Conservation (phyloP, 208 protist species). For the Trypanosoma cruzi region DNA sequence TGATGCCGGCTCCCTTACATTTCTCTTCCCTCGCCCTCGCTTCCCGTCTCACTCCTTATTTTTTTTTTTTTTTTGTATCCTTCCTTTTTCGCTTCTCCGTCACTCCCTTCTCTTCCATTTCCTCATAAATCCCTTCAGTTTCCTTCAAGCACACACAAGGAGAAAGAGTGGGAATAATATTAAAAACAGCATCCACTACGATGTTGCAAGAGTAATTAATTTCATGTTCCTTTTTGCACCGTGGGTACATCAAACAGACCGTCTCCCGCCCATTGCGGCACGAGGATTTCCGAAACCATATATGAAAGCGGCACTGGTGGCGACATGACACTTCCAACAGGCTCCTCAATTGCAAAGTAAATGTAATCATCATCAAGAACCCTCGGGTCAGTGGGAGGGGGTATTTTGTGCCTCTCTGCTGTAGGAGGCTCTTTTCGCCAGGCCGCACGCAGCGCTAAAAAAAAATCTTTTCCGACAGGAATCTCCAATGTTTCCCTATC, state of each 20-base stretch:
- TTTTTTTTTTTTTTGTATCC: neutral
- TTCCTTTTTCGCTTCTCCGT: neutral
- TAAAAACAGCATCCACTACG: neutral
- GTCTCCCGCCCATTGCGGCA: conserved; percentile 68
- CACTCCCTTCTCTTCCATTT: neutral
- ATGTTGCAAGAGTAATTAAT: neutral
- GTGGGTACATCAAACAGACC: conserved; percentile 55
- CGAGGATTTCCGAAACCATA: conserved; percentile 62
- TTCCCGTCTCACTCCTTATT: no score
- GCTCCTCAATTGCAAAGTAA: conserved; percentile 40
- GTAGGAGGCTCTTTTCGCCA: conserved; percentile 27
- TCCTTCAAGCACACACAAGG: conserved; percentile 11
- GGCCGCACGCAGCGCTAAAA: conserved; percentile 40
- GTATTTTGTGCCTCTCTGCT: conserved; percentile 2
- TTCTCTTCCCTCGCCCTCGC: neutral
- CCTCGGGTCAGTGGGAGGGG: conserved; percentile 34
- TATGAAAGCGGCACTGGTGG: conserved; percentile 66
- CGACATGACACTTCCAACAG: conserved; percentile 29
- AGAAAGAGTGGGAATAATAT: neutral
- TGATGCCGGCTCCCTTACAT: neutral
- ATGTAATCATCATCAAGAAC: conserved; percentile 52
- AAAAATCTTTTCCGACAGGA: conserved; percentile 60
- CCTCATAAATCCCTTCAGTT: neutral
- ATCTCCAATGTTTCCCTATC: conserved; percentile 7
- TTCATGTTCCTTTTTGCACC: conserved; percentile 7